phyloP scores from a whole-genome alignment of 805 yeast genomes.

The Starmerella sp. region DNA sequence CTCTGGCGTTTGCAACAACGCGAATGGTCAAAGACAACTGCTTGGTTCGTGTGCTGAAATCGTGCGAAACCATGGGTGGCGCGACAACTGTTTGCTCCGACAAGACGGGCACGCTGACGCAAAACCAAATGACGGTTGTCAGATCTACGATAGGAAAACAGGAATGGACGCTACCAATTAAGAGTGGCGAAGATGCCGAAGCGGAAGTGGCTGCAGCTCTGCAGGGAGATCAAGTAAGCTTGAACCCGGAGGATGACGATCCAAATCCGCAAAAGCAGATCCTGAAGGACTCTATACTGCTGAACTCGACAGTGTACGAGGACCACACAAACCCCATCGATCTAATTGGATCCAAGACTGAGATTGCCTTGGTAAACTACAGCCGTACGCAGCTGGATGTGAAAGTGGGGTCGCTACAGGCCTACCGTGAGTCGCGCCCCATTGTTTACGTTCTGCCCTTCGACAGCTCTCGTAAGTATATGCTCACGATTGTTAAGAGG shows the following conservation, averaged over 20 bases:
- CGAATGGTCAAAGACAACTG: slow-evolving; percentile 96
- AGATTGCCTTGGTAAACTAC: slow-evolving; percentile 67
- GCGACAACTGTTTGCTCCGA: slow-evolving; percentile 96
- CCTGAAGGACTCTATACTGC: slow-evolving; percentile 46
- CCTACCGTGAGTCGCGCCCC: slow-evolving; percentile 34
- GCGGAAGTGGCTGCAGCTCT: neutral
- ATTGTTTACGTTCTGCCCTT: slow-evolving; percentile 74
- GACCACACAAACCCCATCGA: slow-evolving; percentile 38
- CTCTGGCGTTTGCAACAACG: slow-evolving; percentile 95
- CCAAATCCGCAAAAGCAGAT: slow-evolving; percentile 10
- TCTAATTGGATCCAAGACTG: slow-evolving; percentile 88
- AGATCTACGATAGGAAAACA: slow-evolving; percentile 48
- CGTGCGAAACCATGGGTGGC: slow-evolving; percentile 98
- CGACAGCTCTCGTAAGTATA: slow-evolving; percentile 88
- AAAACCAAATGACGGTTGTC: slow-evolving; percentile 85
- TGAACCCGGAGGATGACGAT: neutral
- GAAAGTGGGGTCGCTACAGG: slow-evolving; percentile 36
- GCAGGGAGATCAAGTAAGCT: neutral
- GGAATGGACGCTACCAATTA: slow-evolving; percentile 22
- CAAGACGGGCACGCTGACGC: slow-evolving; percentile 94
- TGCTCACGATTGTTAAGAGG: slow-evolving; percentile 57
- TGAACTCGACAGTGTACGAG: slow-evolving; percentile 88
- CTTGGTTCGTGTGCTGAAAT: slow-evolving; percentile 80
- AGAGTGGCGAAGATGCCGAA: neutral
- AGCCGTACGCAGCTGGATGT: slow-evolving; percentile 46